A percentile compares a stretch with the other conserved stretches of the same genome.
These are phyloP conservation scores for Backusella psychrophila DNA, from an alignment of 192 early-diverging fungal genomes.

Conservation along the genomic window DNA sequence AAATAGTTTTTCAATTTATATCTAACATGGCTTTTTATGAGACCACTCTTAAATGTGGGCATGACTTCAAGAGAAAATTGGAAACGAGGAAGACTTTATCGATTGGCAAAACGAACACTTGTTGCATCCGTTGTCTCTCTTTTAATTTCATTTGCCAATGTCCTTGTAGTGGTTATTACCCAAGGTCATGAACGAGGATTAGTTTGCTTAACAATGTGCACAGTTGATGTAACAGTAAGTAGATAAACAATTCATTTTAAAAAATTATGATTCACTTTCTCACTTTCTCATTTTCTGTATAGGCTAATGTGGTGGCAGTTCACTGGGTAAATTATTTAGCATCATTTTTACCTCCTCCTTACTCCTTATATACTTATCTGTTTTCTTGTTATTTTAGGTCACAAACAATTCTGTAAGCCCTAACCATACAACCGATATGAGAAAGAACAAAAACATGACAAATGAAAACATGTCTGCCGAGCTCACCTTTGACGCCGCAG, in stretches of 20 bases:
- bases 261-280: background rate
- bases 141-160: slow-evolving; percentile 41
- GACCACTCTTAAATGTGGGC: slow-evolving; percentile 20
- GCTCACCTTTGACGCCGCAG: slow-evolving; percentile 19
- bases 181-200: slow-evolving; percentile 47
- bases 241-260: background rate
- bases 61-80: slow-evolving; percentile 20
- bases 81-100: slow-evolving; percentile 25
- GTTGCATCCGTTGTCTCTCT: slow-evolving; percentile 44
- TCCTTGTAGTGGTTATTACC: slow-evolving; percentile 38
- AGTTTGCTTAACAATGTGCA: slow-evolving; percentile 51
- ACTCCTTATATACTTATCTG: background rate
- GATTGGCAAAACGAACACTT: slow-evolving; percentile 43
- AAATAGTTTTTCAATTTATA: slow-evolving; percentile 35
- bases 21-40: slow-evolving; percentile 37
- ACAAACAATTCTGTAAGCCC: slow-evolving; percentile 8
- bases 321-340: slow-evolving; percentile 25
- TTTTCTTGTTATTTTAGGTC: slow-evolving; percentile 2
- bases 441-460: slow-evolving; percentile 4
- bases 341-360: background rate
- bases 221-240: slow-evolving; percentile 49
- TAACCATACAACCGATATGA: slow-evolving; percentile 1
- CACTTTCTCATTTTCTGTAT: background rate
- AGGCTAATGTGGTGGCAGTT: slow-evolving; percentile 37
- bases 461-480: slow-evolving; percentile 10